Evolutionary conservation across 2,329 filamentous ascomycete species (phyloP).

Genomic region (Acarospora socialis): DNA sequence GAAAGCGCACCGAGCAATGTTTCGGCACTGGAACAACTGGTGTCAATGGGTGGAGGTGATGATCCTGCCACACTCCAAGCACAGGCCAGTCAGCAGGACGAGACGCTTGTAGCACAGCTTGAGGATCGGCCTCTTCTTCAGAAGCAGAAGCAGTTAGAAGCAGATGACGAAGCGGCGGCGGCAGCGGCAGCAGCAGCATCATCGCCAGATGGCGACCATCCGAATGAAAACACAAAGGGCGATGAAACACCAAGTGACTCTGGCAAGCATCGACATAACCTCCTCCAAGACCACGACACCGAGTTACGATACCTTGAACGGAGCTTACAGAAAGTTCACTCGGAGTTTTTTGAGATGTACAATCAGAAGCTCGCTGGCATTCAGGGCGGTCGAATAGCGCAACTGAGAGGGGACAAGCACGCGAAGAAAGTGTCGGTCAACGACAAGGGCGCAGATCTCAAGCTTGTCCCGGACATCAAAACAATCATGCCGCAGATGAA

Average conservation of each 20-base stretch:
- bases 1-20: constrained; percentile 23
- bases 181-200: constrained; percentile 16
- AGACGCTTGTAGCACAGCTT: constrained; percentile 74
- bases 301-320: constrained; percentile 66
- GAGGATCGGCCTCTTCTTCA: constrained; percentile 80
- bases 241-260: constrained; percentile 18
- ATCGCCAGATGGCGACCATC: constrained; percentile 25
- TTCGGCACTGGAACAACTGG: constrained; percentile 56
- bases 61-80: constrained; percentile 54
- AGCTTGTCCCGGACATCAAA: constrained; percentile 69
- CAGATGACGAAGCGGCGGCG: constrained; percentile 55
- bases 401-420: constrained; percentile 21
- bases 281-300: constrained; percentile 75
- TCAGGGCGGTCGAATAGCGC: constrained; percentile 27
- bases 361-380: constrained; percentile 37
- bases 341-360: constrained; percentile 70
- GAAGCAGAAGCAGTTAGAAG: constrained; percentile 81
- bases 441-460: constrained; percentile 35
- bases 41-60: constrained; percentile 60
- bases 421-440: constrained; percentile 28
- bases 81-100: constrained; percentile 75
- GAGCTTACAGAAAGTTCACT: constrained; percentile 62
- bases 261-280: constrained; percentile 47
- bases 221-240: constrained; percentile 10
- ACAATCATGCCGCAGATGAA: constrained; percentile 75